A percentile compares a stretch with the other conserved stretches of the same genome.
Evolutionary conservation across 2,329 filamentous ascomycete genomes (phyloP).

Genomic region (Cladophialophora chaetospira): DNA sequence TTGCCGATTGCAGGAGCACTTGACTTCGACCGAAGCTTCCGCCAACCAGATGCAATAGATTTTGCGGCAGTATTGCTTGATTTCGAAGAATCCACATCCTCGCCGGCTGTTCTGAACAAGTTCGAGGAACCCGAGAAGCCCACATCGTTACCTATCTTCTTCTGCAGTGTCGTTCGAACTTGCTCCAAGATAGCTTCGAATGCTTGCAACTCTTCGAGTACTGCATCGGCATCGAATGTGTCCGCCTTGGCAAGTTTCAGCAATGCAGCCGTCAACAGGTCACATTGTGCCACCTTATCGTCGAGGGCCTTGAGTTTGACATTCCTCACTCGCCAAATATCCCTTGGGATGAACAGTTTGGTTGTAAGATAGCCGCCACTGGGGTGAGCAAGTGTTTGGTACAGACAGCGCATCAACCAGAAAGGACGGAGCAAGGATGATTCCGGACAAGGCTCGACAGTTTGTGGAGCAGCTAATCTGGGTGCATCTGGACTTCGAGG

Average conservation of each 20-base stretch:
- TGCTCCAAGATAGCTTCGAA: slow-evolving; percentile 85
- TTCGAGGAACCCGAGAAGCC: slow-evolving; percentile 73
- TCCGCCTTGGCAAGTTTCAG: slow-evolving; percentile 82
- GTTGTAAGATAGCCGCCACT: slow-evolving; percentile 89
- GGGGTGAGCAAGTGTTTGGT: slow-evolving; percentile 88
- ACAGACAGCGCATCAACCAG: slow-evolving; percentile 94
- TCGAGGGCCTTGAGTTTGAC: slow-evolving; percentile 90
- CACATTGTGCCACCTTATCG: slow-evolving; percentile 90
- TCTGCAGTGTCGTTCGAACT: slow-evolving; percentile 72
- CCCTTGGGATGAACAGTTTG: slow-evolving; percentile 86
- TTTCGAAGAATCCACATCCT: slow-evolving; percentile 53
- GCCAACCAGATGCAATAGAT: slow-evolving; percentile 81
- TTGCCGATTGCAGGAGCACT: slow-evolving; percentile 47
- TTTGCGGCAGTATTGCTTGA: slow-evolving; percentile 69
- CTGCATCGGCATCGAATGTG: slow-evolving; percentile 84
- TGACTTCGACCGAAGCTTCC: slow-evolving; percentile 85
- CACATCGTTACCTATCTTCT: slow-evolving; percentile 91
- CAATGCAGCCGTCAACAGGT: slow-evolving; percentile 84
- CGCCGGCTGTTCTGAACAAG: slow-evolving; percentile 68
- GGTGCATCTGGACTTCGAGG: slow-evolving; percentile 64
- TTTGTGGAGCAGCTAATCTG: slow-evolving; percentile 61
- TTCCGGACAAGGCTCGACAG: slow-evolving; percentile 88
- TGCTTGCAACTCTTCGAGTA: slow-evolving; percentile 90
- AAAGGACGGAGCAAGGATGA: slow-evolving; percentile 90
- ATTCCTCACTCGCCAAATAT: slow-evolving; percentile 91